Conservation (phyloP, 2,329 filamentous ascomycete genomes). For the Chaetomium olivaceum region DNA sequence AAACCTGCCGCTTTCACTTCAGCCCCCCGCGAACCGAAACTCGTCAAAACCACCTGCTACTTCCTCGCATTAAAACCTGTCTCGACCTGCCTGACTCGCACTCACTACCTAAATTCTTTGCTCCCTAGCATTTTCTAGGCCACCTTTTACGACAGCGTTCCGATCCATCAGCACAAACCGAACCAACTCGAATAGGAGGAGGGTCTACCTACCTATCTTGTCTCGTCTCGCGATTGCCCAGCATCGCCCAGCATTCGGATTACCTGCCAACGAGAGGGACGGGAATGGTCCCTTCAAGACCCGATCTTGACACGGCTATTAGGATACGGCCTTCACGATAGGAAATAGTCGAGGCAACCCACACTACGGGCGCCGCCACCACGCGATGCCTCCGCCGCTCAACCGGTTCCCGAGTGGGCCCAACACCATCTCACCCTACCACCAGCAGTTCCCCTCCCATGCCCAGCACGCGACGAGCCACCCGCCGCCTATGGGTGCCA, state of each 20-base stretch:
- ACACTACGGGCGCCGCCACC: constrained; percentile 27
- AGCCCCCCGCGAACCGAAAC: constrained; percentile 1
- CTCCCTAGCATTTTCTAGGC: not conserved
- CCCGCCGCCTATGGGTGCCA: constrained; percentile 58
- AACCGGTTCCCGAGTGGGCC: constrained; percentile 51
- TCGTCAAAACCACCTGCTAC: not conserved
- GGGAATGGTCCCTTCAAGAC: constrained; percentile 28
- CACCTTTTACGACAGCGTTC: not conserved
- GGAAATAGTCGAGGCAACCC: constrained; percentile 18
- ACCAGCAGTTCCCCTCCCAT: constrained; percentile 57
- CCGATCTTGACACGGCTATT: constrained; percentile 21
- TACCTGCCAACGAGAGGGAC: constrained; percentile 14
- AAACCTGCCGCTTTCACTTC: constrained; percentile 17
- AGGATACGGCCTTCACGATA: constrained; percentile 27
- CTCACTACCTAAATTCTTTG: not conserved
- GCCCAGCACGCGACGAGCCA: constrained; percentile 51
- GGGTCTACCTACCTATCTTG: not conserved
- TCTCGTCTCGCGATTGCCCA: constrained; percentile 10
- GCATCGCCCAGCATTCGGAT: constrained; percentile 6
- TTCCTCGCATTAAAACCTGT: not conserved
- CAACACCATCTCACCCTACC: constrained; percentile 48
- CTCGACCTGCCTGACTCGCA: not conserved
- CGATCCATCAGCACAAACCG: not conserved
- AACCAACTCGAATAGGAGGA: not conserved
- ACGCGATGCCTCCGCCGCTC: constrained; percentile 47